phyloP scores from a whole-genome alignment of 108 stramenopile species.

The Cyclotella distinguenda region DNA sequence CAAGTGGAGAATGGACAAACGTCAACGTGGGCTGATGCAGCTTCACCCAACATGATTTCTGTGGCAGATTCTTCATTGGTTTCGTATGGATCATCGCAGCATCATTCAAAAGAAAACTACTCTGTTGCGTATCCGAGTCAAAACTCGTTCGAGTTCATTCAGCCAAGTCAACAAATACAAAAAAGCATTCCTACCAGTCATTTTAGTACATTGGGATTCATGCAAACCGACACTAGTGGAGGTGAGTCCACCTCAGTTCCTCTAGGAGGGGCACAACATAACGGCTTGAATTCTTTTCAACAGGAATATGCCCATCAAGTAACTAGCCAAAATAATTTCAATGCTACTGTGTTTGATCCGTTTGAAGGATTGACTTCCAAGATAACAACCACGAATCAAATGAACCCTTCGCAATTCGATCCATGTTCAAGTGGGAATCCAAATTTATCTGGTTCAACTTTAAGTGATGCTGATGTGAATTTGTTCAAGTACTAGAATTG shows the following conservation, averaged over 20 bases:
- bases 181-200: constrained; percentile 1
- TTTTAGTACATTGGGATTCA: constrained; percentile 33
- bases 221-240: constrained; percentile 21
- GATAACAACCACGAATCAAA: constrained; percentile 1
- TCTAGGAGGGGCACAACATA: background rate
- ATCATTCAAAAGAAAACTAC: background rate
- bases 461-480: constrained; percentile 46
- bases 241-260: background rate
- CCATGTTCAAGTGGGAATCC: constrained; percentile 18
- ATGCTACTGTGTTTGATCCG: constrained; percentile 38
- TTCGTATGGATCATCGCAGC: constrained; percentile 23
- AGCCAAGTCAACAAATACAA: constrained; percentile 11
- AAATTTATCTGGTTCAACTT: constrained; percentile 2
- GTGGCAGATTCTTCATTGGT: background rate
- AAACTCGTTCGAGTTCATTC: background rate
- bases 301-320: constrained; percentile 9
- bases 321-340: constrained; percentile 5
- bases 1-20: constrained; percentile 10
- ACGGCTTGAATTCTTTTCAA: constrained; percentile 11
- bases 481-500: constrained; percentile 39
- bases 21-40: constrained; percentile 20
- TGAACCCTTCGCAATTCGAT: constrained; percentile 10
- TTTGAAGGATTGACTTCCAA: constrained; percentile 33
- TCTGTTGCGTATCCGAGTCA: constrained; percentile 2
- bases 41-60: constrained; percentile 3